Percentiles rank a stretch among this genome's conserved stretches.
Conservation (phyloP, 768 basidiomycete genomes). For the Cystobasidium onofrii region DNA sequence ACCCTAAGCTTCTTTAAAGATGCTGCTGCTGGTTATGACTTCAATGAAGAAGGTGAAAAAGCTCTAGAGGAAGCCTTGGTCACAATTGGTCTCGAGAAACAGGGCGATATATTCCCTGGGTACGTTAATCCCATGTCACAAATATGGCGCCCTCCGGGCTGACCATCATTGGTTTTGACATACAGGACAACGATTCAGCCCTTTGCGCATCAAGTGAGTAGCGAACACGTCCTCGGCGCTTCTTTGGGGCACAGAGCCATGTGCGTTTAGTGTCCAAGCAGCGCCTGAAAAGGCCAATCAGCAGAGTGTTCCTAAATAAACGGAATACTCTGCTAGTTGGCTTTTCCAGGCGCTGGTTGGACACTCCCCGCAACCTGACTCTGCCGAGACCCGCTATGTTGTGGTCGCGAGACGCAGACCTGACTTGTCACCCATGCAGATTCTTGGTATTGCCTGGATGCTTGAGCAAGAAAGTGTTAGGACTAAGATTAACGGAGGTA, state of each 20-base stretch:
- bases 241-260: too few relatives aligned
- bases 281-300: too few relatives aligned
- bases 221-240: too few relatives aligned
- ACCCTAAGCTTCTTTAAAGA: neutral
- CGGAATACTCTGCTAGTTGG: too few relatives aligned
- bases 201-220: conserved; percentile 9
- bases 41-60: neutral
- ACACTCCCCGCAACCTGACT: too few relatives aligned
- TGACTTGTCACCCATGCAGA: neutral
- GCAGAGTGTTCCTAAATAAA: too few relatives aligned
- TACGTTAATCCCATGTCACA: too few relatives aligned
- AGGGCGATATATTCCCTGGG: neutral
- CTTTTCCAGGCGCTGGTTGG: too few relatives aligned
- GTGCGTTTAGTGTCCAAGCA: too few relatives aligned
- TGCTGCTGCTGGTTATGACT: neutral
- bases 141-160: too few relatives aligned
- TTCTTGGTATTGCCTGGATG: conserved; percentile 16
- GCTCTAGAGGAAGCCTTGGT: neutral
- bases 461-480: neutral
- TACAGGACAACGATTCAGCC: neutral
- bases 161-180: too few relatives aligned
- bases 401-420: neutral
- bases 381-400: neutral
- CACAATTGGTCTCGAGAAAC: neutral
- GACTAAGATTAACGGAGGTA: conserved; percentile 33